Percentiles rank a stretch among this genome's conserved stretches.
phyloP scores from a whole-genome alignment of 2,329 filamentous ascomycete species.

The Fusarium xyrophilum region DNA sequence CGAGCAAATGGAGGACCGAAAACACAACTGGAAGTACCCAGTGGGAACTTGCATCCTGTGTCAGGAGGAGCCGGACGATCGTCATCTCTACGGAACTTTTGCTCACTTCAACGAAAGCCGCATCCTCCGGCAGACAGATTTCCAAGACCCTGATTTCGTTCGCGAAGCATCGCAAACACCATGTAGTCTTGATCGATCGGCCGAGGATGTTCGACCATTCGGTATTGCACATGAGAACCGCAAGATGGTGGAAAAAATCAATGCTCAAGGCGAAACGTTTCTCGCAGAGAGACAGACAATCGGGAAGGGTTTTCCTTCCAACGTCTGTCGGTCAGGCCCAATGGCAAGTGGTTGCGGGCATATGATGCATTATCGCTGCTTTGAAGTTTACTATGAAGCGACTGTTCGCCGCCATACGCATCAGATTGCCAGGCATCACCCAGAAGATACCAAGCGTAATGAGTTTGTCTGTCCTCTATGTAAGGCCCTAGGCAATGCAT shows the following conservation, averaged over 20 bases:
- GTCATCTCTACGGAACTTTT: slow-evolving; percentile 89
- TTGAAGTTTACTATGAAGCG: slow-evolving; percentile 87
- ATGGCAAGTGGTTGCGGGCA: slow-evolving; percentile 93
- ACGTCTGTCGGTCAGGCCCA: slow-evolving; percentile 72
- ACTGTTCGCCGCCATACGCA: slow-evolving; percentile 84
- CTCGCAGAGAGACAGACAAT: slow-evolving; percentile 79
- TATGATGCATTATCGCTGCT: slow-evolving; percentile 98
- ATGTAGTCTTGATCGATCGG: slow-evolving; percentile 81
- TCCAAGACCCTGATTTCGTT: slow-evolving; percentile 82
- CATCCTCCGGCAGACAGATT: slow-evolving; percentile 85
- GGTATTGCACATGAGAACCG: slow-evolving; percentile 90
- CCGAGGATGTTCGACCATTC: slow-evolving; percentile 84
- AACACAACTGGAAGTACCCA: slow-evolving; percentile 82
- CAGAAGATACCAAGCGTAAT: slow-evolving; percentile 77
- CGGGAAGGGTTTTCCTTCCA: slow-evolving; percentile 84
- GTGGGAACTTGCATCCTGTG: slow-evolving; percentile 93
- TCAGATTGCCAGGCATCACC: slow-evolving; percentile 93
- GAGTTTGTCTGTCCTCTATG: slow-evolving; percentile 97
- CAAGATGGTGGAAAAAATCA: slow-evolving; percentile 76
- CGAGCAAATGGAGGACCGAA: slow-evolving; percentile 67
- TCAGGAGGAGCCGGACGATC: slow-evolving; percentile 93
- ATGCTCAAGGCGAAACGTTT: slow-evolving; percentile 73
- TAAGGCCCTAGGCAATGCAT: slow-evolving; percentile 94
- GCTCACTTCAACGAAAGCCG: slow-evolving; percentile 85
- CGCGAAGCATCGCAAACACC: slow-evolving; percentile 82